Evolutionary conservation across 495 filamentous ascomycete species (phyloP).

Genomic region (Astrothelium macrocarpum): DNA sequence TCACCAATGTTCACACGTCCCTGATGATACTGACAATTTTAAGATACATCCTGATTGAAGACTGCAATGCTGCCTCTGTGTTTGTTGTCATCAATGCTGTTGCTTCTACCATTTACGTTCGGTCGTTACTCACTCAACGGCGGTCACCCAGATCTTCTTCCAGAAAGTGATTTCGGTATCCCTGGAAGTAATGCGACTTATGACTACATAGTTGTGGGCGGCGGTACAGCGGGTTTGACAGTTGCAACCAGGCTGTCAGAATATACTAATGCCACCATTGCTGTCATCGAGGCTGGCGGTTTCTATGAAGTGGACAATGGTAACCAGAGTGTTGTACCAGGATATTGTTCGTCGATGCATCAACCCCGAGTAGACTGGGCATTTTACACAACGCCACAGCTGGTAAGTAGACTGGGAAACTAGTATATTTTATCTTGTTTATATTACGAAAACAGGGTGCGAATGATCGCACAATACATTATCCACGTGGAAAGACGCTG

Average conservation of each 20-base stretch:
- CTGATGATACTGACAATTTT: too few species aligned
- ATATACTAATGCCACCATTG: not conserved
- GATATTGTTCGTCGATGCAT: too few species aligned
- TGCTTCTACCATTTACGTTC: too few species aligned
- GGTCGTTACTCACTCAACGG: too few species aligned
- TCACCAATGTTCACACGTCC: too few species aligned
- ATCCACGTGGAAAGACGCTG: conserved; percentile 20
- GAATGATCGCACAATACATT: conserved; percentile 14
- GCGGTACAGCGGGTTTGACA: conserved; percentile 15
- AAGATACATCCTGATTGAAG: too few species aligned
- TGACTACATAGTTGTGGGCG: conserved; percentile 8
- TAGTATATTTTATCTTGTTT: too few species aligned
- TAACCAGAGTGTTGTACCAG: not conserved
- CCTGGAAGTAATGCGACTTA: not conserved
- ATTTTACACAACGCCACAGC: too few species aligned
- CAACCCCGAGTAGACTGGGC: too few species aligned
- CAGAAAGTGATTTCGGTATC: conserved; percentile 1
- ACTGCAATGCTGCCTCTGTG: too few species aligned
- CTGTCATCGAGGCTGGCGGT: conserved; percentile 10
- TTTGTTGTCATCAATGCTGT: too few species aligned
- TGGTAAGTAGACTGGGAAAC: too few species aligned
- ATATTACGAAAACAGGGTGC: conserved; percentile 13
- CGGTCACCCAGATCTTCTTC: not conserved
- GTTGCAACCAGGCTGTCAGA: conserved; percentile 1
- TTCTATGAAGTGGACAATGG: conserved; percentile 10